Conservation (phyloP, 2,329 filamentous ascomycete species). For the Colletotrichum sp. region DNA sequence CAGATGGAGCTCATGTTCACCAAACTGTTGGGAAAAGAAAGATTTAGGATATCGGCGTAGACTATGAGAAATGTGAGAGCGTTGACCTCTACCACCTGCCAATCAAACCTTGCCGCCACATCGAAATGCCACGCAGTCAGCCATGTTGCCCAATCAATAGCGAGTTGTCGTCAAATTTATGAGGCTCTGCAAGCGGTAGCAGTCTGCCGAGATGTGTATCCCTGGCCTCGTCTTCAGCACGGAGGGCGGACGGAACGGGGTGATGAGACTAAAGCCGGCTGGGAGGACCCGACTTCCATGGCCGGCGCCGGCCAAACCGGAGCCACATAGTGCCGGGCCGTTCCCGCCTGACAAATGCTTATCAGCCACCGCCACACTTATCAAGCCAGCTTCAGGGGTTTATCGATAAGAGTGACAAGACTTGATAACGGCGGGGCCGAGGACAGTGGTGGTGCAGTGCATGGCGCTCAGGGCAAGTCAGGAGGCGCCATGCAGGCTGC, state of each 20-base stretch:
- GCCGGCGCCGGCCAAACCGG: conserved; percentile 4
- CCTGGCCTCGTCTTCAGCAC: not conserved
- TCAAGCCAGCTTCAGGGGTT: not conserved
- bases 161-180: not conserved
- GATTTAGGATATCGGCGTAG: not conserved
- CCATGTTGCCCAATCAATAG: not conserved
- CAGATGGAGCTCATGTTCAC: not conserved
- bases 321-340: conserved; percentile 3
- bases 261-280: not conserved
- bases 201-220: not conserved
- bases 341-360: conserved; percentile 13
- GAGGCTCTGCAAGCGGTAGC: not conserved
- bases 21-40: not conserved
- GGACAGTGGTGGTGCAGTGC: not conserved
- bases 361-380: not conserved
- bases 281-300: not conserved
- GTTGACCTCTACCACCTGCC: not conserved
- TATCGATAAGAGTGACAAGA: conserved; percentile 10
- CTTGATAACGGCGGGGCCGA: not conserved
- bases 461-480: conserved; percentile 16
- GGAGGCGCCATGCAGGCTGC: not conserved
- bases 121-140: not conserved
- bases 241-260: not conserved
- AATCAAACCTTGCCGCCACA: not conserved
- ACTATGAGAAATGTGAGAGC: not conserved